These are phyloP conservation scores for Galeopsis tetrahit DNA, from an alignment of 257 asterid species.

Conservation along the genomic window DNA sequence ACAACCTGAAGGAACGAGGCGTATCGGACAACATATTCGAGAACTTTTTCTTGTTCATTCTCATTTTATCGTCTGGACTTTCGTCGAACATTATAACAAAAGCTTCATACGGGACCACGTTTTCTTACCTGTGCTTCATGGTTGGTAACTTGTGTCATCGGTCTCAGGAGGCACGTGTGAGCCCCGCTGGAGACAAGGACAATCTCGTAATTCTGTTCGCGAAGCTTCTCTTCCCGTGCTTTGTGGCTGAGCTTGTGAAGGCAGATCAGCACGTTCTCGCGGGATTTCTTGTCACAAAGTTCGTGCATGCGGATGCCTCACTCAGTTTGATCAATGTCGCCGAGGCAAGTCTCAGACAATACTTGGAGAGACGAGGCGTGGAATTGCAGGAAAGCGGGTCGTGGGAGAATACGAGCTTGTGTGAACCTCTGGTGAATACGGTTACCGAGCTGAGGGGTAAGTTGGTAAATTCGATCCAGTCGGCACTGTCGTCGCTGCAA, in stretches of 20 bases:
- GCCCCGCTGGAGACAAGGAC: constrained; percentile 33
- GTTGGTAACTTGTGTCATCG: constrained; percentile 71
- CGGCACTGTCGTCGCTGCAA: constrained; percentile 59
- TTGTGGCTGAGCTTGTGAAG: constrained; percentile 79
- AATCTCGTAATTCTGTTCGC: constrained; percentile 42
- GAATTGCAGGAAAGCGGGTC: constrained; percentile 38
- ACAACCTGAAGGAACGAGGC: constrained; percentile 68
- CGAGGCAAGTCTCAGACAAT: constrained; percentile 65
- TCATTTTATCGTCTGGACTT: constrained; percentile 73
- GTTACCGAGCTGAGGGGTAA: constrained; percentile 49
- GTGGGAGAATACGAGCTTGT: constrained; percentile 35
- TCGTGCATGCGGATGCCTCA: constrained; percentile 69
- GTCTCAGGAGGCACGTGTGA: constrained; percentile 58
- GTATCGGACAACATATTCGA: constrained; percentile 46
- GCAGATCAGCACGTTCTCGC: constrained; percentile 81
- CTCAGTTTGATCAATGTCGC: constrained; percentile 71
- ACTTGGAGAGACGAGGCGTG: constrained; percentile 54
- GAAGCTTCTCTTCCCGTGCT: constrained; percentile 72
- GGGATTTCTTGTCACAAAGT: constrained; percentile 72
- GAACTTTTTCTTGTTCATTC: constrained; percentile 59
- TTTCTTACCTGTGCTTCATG: constrained; percentile 79
- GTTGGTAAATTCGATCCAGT: constrained; percentile 52
- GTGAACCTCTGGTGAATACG: constrained; percentile 51
- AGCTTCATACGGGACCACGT: constrained; percentile 60
- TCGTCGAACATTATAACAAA: constrained; percentile 50